phyloP scores from a whole-genome alignment of 352 stramenopile species.

The Globisporangium nagaii region DNA sequence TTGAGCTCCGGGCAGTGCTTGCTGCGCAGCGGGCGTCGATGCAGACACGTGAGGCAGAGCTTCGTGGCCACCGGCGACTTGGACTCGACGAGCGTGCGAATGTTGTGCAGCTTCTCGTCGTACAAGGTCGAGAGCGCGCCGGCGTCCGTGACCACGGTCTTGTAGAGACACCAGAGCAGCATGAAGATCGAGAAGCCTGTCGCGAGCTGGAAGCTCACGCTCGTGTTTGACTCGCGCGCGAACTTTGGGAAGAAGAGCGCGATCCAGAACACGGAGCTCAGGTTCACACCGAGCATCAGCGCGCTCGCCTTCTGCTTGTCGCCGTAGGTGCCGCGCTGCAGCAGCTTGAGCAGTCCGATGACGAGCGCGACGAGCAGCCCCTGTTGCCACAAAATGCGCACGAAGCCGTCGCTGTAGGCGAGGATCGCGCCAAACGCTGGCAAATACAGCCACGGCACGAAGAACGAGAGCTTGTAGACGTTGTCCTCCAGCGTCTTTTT shows the following conservation, averaged over 20 bases:
- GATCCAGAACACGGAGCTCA: slow-evolving; percentile 66
- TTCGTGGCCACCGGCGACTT: slow-evolving; percentile 72
- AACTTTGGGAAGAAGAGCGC: slow-evolving; percentile 37
- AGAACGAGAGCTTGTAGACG: slow-evolving; percentile 68
- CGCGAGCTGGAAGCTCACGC: slow-evolving; percentile 20
- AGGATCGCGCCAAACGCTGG: slow-evolving; percentile 38
- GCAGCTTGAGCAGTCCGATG: slow-evolving; percentile 38
- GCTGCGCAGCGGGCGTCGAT: slow-evolving; percentile 64
- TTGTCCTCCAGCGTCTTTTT: slow-evolving; percentile 60
- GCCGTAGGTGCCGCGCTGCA: slow-evolving; percentile 59
- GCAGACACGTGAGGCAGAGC: slow-evolving; percentile 72
- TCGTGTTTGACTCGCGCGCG: slow-evolving; percentile 17
- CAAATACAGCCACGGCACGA: slow-evolving; percentile 67
- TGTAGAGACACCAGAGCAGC: slow-evolving; percentile 50
- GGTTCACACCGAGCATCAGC: slow-evolving; percentile 71
- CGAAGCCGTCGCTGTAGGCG: slow-evolving; percentile 20
- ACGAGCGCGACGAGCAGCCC: slow-evolving; percentile 23
- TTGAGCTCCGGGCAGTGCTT: slow-evolving; percentile 80
- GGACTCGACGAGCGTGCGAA: slow-evolving; percentile 60
- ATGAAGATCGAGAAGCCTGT: slow-evolving; percentile 19
- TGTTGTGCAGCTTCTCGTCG: slow-evolving; percentile 63
- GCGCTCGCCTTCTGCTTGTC: slow-evolving; percentile 70
- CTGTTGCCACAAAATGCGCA: slow-evolving; percentile 34
- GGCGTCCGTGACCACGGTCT: slow-evolving; percentile 44
- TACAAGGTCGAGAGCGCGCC: slow-evolving; percentile 65